Conservation (phyloP, 331 rosid genomes). For the Quercus tomentella region DNA sequence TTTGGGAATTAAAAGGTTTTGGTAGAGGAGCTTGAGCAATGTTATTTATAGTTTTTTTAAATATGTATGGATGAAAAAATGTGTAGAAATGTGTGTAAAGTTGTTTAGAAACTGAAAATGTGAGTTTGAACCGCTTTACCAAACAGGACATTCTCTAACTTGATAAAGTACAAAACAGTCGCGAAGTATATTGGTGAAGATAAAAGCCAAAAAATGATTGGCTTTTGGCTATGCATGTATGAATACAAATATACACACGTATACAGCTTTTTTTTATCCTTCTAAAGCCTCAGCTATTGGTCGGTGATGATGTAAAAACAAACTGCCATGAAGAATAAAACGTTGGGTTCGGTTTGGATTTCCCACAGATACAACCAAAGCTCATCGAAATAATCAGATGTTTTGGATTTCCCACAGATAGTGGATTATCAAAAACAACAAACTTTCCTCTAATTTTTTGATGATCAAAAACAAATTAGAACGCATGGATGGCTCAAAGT, state of each 20-base stretch:
- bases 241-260: conserved; percentile 5
- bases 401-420: no score
- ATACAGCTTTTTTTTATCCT: neutral
- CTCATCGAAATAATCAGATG: neutral
- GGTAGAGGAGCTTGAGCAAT: no score
- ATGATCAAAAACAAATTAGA: no score
- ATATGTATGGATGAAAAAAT: no score
- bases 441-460: no score
- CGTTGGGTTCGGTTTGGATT: neutral
- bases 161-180: conserved; percentile 25
- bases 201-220: conserved; percentile 16
- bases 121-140: no score
- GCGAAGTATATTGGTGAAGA: conserved; percentile 17
- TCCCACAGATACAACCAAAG: conserved; percentile 1
- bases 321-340: neutral
- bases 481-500: no score
- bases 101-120: no score
- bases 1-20: no score
- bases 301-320: conserved; percentile 3
- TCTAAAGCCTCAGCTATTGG: conserved; percentile 23
- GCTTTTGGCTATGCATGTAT: neutral
- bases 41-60: no score
- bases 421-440: no score
- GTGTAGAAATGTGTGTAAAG: no score
- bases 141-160: conserved; percentile 2